phyloP scores from a whole-genome alignment of 345 rosid species.

The Alliaria petiolata region DNA sequence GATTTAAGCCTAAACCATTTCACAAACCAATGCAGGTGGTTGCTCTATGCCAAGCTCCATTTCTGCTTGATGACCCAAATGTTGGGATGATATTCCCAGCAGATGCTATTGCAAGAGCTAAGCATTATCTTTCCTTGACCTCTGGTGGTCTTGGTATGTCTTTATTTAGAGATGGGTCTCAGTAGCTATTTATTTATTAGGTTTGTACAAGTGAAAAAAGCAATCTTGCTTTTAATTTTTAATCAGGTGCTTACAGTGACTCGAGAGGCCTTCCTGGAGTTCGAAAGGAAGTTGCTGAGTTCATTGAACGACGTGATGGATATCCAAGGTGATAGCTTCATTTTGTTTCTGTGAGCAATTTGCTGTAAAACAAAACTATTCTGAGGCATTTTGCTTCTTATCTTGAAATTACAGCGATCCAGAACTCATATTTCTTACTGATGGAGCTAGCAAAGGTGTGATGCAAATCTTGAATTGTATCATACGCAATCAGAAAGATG shows the following conservation, averaged over 20 bases:
- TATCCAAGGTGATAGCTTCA: conserved; percentile 69
- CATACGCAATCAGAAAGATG: conserved; percentile 74
- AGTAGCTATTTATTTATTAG: neutral
- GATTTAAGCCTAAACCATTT: conserved; percentile 12
- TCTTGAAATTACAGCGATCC: conserved; percentile 65
- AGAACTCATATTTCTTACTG: conserved; percentile 86
- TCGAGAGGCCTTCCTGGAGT: conserved; percentile 86
- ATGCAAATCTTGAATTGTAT: conserved; percentile 83
- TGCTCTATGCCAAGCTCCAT: conserved; percentile 96
- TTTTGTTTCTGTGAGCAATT: neutral
- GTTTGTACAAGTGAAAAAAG: neutral
- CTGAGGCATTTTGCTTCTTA: conserved; percentile 23
- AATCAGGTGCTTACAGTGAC: conserved; percentile 92
- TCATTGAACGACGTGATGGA: conserved; percentile 90
- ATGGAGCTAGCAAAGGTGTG: conserved; percentile 97
- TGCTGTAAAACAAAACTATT: neutral
- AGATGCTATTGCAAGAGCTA: conserved; percentile 89
- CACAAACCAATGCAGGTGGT: conserved; percentile 50
- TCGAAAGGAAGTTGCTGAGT: conserved; percentile 87
- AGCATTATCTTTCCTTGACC: conserved; percentile 76
- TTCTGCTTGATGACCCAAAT: conserved; percentile 85
- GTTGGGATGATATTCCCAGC: conserved; percentile 80
- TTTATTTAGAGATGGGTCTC: neutral
- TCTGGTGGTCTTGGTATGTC: conserved; percentile 87
- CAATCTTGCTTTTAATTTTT: neutral